These are phyloP conservation scores for Acanthamoeba triangularis DNA, from an alignment of 208 protist species.

Conservation along the genomic window DNA sequence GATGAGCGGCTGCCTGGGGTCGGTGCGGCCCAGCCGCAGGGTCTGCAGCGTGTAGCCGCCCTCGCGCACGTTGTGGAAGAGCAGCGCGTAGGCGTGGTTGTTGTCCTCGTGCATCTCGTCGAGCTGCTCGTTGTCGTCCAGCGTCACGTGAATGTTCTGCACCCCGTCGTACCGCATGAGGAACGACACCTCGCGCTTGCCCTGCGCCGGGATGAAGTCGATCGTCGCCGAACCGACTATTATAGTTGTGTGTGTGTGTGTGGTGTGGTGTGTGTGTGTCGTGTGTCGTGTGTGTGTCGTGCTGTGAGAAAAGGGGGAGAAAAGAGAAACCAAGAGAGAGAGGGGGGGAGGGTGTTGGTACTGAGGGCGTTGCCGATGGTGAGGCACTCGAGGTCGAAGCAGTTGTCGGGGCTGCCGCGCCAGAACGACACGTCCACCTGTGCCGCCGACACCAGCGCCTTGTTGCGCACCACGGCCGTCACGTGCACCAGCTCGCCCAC, in stretches of 20 bases:
- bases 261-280: too few species aligned
- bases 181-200: background rate
- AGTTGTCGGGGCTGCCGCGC: background rate
- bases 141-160: background rate
- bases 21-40: background rate
- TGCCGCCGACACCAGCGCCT: background rate
- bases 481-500: background rate
- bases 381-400: background rate
- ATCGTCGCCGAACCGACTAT: background rate
- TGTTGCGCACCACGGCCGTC: background rate
- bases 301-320: too few species aligned
- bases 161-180: background rate
- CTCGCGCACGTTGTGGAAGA: background rate
- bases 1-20: background rate
- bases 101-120: conserved; percentile 35
- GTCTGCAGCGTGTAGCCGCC: background rate
- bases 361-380: too few species aligned
- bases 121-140: background rate
- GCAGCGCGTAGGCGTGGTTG: background rate
- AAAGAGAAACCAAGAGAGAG: too few species aligned
- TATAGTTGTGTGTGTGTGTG: too few species aligned
- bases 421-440: background rate
- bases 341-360: too few species aligned
- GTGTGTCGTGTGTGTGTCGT: too few species aligned
- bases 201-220: background rate